Evolutionary conservation across 73 alveolate species (phyloP), one percentile per base, ranked within the genome.

Genomic region (Stentor roeselii): DNA sequence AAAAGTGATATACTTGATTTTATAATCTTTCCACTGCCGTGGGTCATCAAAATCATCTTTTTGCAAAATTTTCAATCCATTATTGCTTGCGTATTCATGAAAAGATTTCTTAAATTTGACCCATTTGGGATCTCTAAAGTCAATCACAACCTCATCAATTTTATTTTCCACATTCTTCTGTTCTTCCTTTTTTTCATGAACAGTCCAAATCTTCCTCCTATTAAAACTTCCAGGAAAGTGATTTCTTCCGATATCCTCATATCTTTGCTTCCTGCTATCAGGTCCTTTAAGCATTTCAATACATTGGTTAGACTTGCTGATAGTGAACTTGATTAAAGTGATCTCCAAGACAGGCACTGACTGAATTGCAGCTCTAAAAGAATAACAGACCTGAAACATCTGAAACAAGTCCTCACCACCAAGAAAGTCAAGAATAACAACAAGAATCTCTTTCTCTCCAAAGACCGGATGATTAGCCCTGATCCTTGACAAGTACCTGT

Each of bases 141-240:
- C n/a, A n/a, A n/a, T n/a, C n/a, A n/a, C n/a, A n/a, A n/a, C n/a
- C n/a, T n/a, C n/a, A n/a, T n/a, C n/a, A n/a, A n/a, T n/a, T n/a
- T n/a, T n/a, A n/a, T n/a, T n/a, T n/a, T n/a, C n/a, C n/a, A n/a
- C n/a, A n/a, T n/a, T n/a, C n/a, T n/a, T n/a, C n/a, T n/a, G n/a
- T n/a, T n/a, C n/a, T n/a, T n/a, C n/a, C n/a, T n/a, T n/a, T n/a
- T n/a, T n/a, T n/a, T n/a, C n/a, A n/a, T n/a, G n/a, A n/a, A n/a
- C n/a, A n/a, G n/a, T n/a, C n/a, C n/a, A n/a, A n/a, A 58, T 58
- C 74, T 58, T 58, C 74, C 74, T 58, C 74, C 74, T 0, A 58
- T 58, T 31, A 58, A 21, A 58, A 58, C 15, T 58, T 58, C 74
- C 74, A 58, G 0, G 27, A 31, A 31, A 58, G 27, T 58, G 15